Evolutionary conservation across 805 yeast genomes (phyloP), one percentile per base, ranked within the genome.

Genomic region (Lipomyces spencermartinsiae): DNA sequence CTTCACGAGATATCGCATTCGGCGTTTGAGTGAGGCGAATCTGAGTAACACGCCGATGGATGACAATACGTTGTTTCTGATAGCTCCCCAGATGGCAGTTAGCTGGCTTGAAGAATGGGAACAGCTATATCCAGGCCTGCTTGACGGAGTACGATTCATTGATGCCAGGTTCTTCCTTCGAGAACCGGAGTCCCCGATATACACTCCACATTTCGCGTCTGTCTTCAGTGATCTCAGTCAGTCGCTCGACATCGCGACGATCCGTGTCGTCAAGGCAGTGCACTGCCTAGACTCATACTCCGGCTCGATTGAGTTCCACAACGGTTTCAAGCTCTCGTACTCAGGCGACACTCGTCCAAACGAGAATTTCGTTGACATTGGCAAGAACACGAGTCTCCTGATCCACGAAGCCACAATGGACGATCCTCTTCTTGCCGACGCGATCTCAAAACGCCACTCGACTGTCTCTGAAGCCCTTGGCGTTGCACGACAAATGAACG

Each of bases 261-360:
- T 91, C 34, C 74, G 76, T 34, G 88, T 95, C 0, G 89, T 93
- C 70, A 84, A 88, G 64, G 98, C 98, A 0, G 82, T 83, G 22
- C 99, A 95, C 77, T 93, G 98, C 77, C 86, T 86, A 31, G 86
- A 89, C 86, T 86, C 98, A 0, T 94, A 93, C 77, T 86, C 90
- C 19, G 84, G 88, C 55, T 77, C 86, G 0, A 81, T 93, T 10
- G 76, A 83, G 1, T 84, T 89, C 64, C 66, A 60, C 7, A 63
- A 61, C 2, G 46, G 7, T 67, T 92, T 92, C 81, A 89, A 86
- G 73, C 82, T 93, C 0, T 89, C 97, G 0, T 95, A 91, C 76
- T 92, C 97, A 1, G 99, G 99, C 12, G 99, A 95, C 76, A 92
- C 98, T 0, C 85, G 98, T 74, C 99, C 99, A 0, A 88, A 87